Base-by-base conservation (phyloP, 768 basidiomycete genomes). In the Brasilioporus rufonigricans region DNA sequence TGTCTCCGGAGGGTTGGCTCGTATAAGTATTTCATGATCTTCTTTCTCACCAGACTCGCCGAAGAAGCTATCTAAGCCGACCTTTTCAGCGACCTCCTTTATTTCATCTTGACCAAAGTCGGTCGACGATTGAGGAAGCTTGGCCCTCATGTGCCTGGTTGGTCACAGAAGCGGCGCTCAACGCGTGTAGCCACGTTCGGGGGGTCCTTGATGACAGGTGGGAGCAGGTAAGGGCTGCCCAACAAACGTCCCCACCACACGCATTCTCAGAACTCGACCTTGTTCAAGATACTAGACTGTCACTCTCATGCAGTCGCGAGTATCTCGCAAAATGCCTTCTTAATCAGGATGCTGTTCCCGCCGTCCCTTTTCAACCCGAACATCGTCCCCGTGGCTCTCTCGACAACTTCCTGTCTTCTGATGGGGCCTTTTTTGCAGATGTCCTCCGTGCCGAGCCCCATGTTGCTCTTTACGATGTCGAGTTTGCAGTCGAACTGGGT, bases 11-110 rank as follows among this genome's bases (percentile, higher is more conserved):
- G 4, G 66, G 60, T 2, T 12, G 40, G 38, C 13, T 60, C 64
- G 0, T 84, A 84, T 66, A 83, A 84, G 50, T 11, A 33, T 2
- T 83, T 83, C 63, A 75, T 81, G 61, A 39, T 76, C 2, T 80
- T 72, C 45, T 65, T 80, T 47, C 60, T 76, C 33, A 59, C 71
- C 6, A 36, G 57, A 23, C 52, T 70, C 3, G 58, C 76, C 2
- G 32, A 61, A 3, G 26, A 61, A 4, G 69, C 66, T 4, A 47
- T 66, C 1, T 44, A 56, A 1, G 13, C 2, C 0, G 45, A 64
- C 11, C 39, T 61, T 13, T 39, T 56, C 5, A 65, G 52, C 36
- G 65, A 76, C 32, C 13, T 73, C 2, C 61, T 76, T 8, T 61
- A 63, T 16, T 65, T 32, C 29, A 69, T 71, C 62, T 65, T 61